Conservation (phyloP, 345 rosid species). For the Melastoma malabathricum region DNA sequence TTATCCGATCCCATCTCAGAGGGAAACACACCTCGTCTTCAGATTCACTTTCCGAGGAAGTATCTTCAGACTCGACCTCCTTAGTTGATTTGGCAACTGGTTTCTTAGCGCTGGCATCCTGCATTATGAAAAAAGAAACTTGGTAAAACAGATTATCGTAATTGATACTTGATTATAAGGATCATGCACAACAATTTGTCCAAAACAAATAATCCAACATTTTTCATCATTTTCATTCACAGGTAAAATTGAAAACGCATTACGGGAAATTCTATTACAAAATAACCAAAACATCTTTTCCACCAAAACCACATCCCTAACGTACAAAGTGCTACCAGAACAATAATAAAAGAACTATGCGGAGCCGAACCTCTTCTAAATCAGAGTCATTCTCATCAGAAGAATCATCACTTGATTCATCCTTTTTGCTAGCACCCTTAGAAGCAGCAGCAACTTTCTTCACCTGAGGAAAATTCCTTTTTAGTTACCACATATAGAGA, state of each 20-base stretch:
- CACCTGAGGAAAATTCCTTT: not conserved
- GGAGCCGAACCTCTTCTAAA: conserved; percentile 6
- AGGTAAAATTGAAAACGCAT: not conserved
- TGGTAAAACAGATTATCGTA: not conserved
- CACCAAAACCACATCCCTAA: too few relatives aligned
- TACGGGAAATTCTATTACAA: too few relatives aligned
- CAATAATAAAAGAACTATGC: too few relatives aligned
- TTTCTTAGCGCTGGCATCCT: conserved; percentile 7
- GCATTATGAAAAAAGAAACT: too few relatives aligned
- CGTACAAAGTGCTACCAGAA: too few relatives aligned
- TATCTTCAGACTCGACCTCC: conserved; percentile 10
- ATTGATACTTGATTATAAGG: too few relatives aligned
- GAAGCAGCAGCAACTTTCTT: conserved; percentile 6
- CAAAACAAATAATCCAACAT: too few relatives aligned
- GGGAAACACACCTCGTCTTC: conserved; percentile 13
- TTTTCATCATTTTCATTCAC: too few relatives aligned
- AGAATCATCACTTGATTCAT: conserved; percentile 17
- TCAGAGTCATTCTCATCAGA: conserved; percentile 19
- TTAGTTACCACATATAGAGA: too few relatives aligned
- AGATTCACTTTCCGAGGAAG: conserved; percentile 18
- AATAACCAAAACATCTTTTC: too few relatives aligned
- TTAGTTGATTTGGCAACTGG: conserved; percentile 4
- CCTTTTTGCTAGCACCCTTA: conserved; percentile 10
- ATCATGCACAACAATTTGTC: too few relatives aligned
- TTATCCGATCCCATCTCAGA: too few relatives aligned